Percentiles rank a stretch among this genome's conserved stretches.
Evolutionary conservation across 306 rosid species (phyloP).

Genomic region (Neltuma alba): DNA sequence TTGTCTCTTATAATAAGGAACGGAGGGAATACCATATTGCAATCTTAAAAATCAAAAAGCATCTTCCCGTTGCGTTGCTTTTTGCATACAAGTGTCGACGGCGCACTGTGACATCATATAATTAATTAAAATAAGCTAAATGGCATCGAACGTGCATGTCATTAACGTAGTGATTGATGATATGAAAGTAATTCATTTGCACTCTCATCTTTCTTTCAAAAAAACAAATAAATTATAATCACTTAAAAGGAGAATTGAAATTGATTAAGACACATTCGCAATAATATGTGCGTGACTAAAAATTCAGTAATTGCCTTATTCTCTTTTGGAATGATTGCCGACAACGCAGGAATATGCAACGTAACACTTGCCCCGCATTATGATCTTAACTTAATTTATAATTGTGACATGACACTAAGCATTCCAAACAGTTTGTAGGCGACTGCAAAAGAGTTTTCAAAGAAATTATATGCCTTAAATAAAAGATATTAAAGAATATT

Average conservation of each 20-base stretch:
- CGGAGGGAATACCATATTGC: no score
- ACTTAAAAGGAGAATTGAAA: neutral
- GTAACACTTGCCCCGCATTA: neutral
- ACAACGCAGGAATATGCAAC: neutral
- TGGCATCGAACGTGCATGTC: neutral
- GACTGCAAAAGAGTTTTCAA: neutral
- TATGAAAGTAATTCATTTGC: neutral
- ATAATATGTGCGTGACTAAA: neutral
- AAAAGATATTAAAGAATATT: neutral
- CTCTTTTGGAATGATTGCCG: neutral
- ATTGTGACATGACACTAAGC: neutral
- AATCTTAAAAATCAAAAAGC: no score
- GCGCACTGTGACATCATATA: neutral
- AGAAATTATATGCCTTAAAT: neutral
- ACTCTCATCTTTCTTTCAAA: neutral
- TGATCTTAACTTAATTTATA: neutral
- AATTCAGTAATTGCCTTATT: neutral
- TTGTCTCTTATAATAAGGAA: no score
- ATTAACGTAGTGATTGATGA: neutral
- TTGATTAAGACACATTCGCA: neutral
- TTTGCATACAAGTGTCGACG: no score
- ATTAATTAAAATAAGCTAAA: neutral
- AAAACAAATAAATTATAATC: neutral
- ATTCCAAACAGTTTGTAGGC: neutral
- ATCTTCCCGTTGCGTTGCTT: no score